A percentile compares a stretch with the other conserved stretches of the same genome.
Conservation (phyloP, 345 rosid species). For the Euphorbia pulcherrima region DNA sequence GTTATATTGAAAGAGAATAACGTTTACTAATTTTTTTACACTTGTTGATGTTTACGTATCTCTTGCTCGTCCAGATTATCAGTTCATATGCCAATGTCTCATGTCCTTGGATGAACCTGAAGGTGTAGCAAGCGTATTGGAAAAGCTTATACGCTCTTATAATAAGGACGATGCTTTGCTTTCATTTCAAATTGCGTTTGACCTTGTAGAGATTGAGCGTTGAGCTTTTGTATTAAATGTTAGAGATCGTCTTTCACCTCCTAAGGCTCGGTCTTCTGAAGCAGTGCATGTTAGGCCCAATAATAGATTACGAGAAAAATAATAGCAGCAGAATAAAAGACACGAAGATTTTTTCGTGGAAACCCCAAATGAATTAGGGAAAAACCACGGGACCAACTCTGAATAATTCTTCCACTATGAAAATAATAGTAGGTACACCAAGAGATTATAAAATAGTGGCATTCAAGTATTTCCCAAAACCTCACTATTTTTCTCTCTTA, state of each 20-base stretch:
- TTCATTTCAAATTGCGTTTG: slow-evolving; percentile 92
- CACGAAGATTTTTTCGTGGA: no score
- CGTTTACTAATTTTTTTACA: slow-evolving; percentile 25
- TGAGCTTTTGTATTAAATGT: slow-evolving; percentile 96
- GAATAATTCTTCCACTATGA: no score
- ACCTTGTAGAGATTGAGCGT: slow-evolving; percentile 96
- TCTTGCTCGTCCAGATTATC: slow-evolving; percentile 89
- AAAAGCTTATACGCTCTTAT: slow-evolving; percentile 83
- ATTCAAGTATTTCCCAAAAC: no score
- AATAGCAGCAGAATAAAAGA: no score
- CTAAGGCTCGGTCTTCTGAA: slow-evolving; percentile 58
- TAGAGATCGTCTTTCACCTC: slow-evolving; percentile 69
- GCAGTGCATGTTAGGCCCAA: no score
- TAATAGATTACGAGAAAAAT: no score
- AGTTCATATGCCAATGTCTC: slow-evolving; percentile 94
- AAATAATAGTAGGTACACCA: no score
- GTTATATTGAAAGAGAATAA: neutral
- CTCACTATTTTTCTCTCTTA: no score
- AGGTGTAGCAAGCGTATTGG: slow-evolving; percentile 75
- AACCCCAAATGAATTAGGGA: no score
- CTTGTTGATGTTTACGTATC: slow-evolving; percentile 85
- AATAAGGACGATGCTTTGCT: slow-evolving; percentile 82
- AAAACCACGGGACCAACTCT: no score
- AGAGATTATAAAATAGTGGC: no score
- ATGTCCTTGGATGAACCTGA: slow-evolving; percentile 96